Evolutionary conservation across 2,329 filamentous ascomycete genomes (phyloP).

Genomic region (Phaeosphaeriaceae sp.): DNA sequence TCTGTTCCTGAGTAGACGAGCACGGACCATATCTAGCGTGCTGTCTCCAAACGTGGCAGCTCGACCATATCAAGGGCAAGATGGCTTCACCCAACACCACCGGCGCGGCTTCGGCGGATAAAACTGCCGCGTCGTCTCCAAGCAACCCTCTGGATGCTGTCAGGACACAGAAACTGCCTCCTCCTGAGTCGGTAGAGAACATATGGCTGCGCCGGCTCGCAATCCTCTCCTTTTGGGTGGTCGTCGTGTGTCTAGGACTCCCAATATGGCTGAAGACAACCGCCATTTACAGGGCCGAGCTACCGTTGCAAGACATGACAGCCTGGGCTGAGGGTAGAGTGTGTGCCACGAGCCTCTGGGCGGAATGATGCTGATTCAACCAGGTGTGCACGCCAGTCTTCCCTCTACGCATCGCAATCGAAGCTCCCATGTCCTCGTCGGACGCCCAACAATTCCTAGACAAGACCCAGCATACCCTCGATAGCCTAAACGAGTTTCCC

Average conservation of each 20-base stretch:
- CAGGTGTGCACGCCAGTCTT: slow-evolving; percentile 89
- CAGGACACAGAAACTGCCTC: slow-evolving; percentile 56
- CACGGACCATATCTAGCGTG: slow-evolving; percentile 2
- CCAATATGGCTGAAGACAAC: slow-evolving; percentile 98
- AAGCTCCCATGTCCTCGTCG: slow-evolving; percentile 70
- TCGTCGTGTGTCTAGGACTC: slow-evolving; percentile 82
- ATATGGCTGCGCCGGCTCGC: slow-evolving; percentile 74
- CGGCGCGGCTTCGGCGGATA: slow-evolving; percentile 27
- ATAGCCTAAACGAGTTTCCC: slow-evolving; percentile 85
- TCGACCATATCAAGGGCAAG: slow-evolving; percentile 27
- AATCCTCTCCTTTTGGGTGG: slow-evolving; percentile 87
- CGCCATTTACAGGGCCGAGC: slow-evolving; percentile 82
- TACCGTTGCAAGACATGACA: slow-evolving; percentile 86
- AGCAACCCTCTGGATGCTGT: slow-evolving; percentile 4
- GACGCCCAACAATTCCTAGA: slow-evolving; percentile 78
- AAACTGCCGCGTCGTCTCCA: slow-evolving; percentile 8
- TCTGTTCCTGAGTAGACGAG: neutral
- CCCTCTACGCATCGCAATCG: slow-evolving; percentile 80
- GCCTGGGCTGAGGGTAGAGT: slow-evolving; percentile 92
- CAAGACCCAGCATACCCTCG: slow-evolving; percentile 83
- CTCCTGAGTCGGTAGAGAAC: slow-evolving; percentile 76
- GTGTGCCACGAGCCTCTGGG: slow-evolving; percentile 1
- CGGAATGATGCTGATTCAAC: slow-evolving; percentile 9
- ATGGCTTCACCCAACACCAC: slow-evolving; percentile 33
- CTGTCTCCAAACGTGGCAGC: slow-evolving; percentile 19